phyloP scores from a whole-genome alignment of 1,284 basidiomycete species.

The Trametes sp. region DNA sequence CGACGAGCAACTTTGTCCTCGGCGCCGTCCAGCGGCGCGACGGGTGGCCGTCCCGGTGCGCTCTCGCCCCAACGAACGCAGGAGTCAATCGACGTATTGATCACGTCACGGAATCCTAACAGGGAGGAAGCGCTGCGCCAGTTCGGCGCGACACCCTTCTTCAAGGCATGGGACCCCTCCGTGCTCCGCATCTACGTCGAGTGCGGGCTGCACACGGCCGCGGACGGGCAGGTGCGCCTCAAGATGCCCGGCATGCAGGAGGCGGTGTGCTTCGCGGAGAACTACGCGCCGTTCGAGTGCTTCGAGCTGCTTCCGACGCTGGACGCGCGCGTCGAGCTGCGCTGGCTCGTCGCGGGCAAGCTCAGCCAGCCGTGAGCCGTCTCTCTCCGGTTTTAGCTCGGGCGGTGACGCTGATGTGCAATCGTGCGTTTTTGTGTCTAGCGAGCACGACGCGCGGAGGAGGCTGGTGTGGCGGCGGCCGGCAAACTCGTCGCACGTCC shows the following conservation, averaged over 20 bases:
- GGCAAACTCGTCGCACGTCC: constrained; percentile 63
- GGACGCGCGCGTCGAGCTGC: constrained; percentile 56
- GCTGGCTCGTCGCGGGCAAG: constrained; percentile 61
- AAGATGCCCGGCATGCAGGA: constrained; percentile 72
- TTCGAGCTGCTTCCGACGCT: constrained; percentile 53
- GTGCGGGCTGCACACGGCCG: constrained; percentile 60
- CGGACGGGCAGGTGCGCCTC: constrained; percentile 52
- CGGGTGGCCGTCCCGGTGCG: constrained; percentile 68
- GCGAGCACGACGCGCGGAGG: constrained; percentile 49
- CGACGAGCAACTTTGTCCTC: constrained; percentile 37
- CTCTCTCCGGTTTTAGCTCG: constrained; percentile 9
- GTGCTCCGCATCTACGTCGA: constrained; percentile 75
- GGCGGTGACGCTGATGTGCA: too few species aligned
- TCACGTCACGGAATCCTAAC: too few species aligned
- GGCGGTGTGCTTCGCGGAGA: constrained; percentile 61
- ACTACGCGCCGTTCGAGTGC: constrained; percentile 49
- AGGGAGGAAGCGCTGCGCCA: constrained; percentile 69
- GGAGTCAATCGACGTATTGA: too few species aligned
- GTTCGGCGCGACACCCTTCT: constrained; percentile 72
- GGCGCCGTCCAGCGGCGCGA: constrained; percentile 71
- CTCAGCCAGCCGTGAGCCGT: constrained; percentile 29
- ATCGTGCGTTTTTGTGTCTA: background rate
- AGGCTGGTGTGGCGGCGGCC: constrained; percentile 67
- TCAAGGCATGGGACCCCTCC: constrained; percentile 73
- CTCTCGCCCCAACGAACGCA: too few species aligned